A percentile compares a stretch with the other conserved stretches of the same genome.
These are phyloP conservation scores for Paecilomyces sp. DNA, from an alignment of 2,329 filamentous ascomycete genomes.

Conservation along the genomic window DNA sequence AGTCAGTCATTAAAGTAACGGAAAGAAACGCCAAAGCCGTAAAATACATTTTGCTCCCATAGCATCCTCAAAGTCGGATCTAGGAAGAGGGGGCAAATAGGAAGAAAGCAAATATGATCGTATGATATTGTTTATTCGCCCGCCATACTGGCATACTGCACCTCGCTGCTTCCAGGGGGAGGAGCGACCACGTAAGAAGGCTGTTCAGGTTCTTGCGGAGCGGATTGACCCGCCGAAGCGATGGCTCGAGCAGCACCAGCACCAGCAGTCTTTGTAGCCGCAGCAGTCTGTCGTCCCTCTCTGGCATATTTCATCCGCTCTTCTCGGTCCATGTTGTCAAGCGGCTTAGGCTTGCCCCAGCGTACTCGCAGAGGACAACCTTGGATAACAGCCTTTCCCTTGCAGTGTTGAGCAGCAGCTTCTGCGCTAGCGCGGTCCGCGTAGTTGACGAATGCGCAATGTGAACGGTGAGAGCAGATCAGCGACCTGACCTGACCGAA, in stretches of 20 bases:
- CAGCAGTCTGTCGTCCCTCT: constrained; percentile 61
- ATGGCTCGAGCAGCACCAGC: constrained; percentile 22
- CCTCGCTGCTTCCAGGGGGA: constrained; percentile 70
- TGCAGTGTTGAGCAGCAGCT: constrained; percentile 72
- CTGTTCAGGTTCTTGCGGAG: constrained; percentile 27
- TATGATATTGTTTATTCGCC: constrained; percentile 55
- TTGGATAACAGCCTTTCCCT: constrained; percentile 81
- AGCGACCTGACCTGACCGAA: constrained; percentile 88
- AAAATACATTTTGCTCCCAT: constrained; percentile 13
- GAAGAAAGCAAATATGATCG: constrained; percentile 2
- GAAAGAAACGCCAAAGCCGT: constrained; percentile 27
- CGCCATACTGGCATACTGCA: constrained; percentile 77
- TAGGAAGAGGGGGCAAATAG: constrained; percentile 6
- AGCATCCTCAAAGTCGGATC: neutral
- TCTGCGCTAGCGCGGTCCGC: constrained; percentile 78
- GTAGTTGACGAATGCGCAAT: constrained; percentile 96
- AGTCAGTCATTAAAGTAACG: constrained; percentile 18
- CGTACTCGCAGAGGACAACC: constrained; percentile 84
- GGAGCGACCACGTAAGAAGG: constrained; percentile 54
- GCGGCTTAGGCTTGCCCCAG: constrained; percentile 86
- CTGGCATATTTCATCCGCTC: constrained; percentile 72
- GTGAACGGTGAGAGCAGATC: constrained; percentile 92
- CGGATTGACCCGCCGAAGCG: constrained; percentile 35
- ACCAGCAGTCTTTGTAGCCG: constrained; percentile 36
- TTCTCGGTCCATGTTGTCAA: constrained; percentile 87